These are phyloP conservation scores for Ceratocystis colombiana DNA, from an alignment of 2,329 filamentous ascomycete genomes.

Conservation along the genomic window DNA sequence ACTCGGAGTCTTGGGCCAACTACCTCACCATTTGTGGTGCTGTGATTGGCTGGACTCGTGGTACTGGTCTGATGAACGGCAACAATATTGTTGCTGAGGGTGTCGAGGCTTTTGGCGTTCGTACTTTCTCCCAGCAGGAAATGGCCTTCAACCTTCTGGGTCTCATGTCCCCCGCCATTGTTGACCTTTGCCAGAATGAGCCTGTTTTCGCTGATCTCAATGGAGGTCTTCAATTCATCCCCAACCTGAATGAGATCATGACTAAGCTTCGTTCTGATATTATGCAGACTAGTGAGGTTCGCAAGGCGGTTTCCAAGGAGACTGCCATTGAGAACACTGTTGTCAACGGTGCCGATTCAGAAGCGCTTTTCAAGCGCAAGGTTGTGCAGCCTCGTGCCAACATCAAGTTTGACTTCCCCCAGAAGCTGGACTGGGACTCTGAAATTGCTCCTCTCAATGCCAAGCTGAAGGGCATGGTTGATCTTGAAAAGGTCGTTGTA, in stretches of 20 bases:
- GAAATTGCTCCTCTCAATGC: conserved; percentile 83
- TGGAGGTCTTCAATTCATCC: conserved; percentile 93
- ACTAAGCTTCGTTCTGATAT: conserved; percentile 86
- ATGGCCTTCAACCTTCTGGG: conserved; percentile 99
- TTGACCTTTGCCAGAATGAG: conserved; percentile 89
- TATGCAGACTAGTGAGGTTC: conserved; percentile 88
- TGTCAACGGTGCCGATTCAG: conserved; percentile 86
- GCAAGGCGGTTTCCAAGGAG: conserved; percentile 89
- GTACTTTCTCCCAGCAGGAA: conserved; percentile 97
- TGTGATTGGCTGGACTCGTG: conserved; percentile 97
- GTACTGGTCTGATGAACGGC: conserved; percentile 92
- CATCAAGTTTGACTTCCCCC: conserved; percentile 94
- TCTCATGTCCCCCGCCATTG: conserved; percentile 86
- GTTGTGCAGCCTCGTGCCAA: conserved; percentile 89
- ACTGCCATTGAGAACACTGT: conserved; percentile 94
- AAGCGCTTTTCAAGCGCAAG: conserved; percentile 90
- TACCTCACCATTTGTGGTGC: conserved; percentile 98
- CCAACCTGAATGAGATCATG: conserved; percentile 90
- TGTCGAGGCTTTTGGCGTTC: conserved; percentile 90
- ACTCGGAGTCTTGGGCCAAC: conserved; percentile 92
- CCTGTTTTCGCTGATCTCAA: conserved; percentile 96
- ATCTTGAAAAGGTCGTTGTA: conserved; percentile 94
- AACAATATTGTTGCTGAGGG: conserved; percentile 98
- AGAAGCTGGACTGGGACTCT: conserved; percentile 78
- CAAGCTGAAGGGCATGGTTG: conserved; percentile 92